Evolutionary conservation across 108 stramenopile species (phyloP).

Genomic region (Cyclotella baltica): DNA sequence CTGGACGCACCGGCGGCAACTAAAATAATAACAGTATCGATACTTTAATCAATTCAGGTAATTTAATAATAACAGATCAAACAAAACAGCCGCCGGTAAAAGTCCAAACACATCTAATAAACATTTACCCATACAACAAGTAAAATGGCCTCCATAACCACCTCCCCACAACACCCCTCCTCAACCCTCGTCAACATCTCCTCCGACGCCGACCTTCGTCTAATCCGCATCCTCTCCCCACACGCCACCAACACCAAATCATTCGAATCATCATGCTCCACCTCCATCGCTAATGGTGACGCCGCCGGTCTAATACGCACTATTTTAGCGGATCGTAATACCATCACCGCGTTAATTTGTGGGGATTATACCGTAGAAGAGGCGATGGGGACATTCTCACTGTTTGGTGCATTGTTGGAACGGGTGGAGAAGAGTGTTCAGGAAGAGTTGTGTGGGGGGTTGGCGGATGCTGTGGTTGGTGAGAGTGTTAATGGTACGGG

Average conservation of each 20-base stretch:
- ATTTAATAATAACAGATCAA: too few relatives aligned
- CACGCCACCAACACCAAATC: slow-evolving; percentile 26
- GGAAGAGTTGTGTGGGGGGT: slow-evolving; percentile 27
- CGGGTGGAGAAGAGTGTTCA: slow-evolving; percentile 44
- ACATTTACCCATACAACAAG: not conserved
- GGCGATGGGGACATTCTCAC: slow-evolving; percentile 67
- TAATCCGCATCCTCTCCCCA: slow-evolving; percentile 68
- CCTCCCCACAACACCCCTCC: slow-evolving; percentile 57
- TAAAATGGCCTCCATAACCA: slow-evolving; percentile 19
- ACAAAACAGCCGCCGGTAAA: not conserved
- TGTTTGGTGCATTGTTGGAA: slow-evolving; percentile 77
- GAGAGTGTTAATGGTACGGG: slow-evolving; percentile 12
- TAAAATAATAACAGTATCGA: not conserved
- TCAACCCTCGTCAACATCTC: slow-evolving; percentile 85
- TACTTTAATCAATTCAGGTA: too few relatives aligned
- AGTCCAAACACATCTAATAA: not conserved
- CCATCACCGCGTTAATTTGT: slow-evolving; percentile 59
- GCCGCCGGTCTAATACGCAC: slow-evolving; percentile 65
- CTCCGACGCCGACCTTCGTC: slow-evolving; percentile 82
- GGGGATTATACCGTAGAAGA: slow-evolving; percentile 57
- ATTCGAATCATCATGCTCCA: slow-evolving; percentile 61
- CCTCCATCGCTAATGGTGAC: slow-evolving; percentile 63
- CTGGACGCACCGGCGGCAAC: too few relatives aligned
- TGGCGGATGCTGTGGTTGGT: slow-evolving; percentile 58
- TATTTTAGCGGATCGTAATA: slow-evolving; percentile 58